Percentiles rank a stretch among this genome's conserved stretches.
Evolutionary conservation across 495 filamentous ascomycete species (phyloP).

Genomic region (Chaetomium fimeti): DNA sequence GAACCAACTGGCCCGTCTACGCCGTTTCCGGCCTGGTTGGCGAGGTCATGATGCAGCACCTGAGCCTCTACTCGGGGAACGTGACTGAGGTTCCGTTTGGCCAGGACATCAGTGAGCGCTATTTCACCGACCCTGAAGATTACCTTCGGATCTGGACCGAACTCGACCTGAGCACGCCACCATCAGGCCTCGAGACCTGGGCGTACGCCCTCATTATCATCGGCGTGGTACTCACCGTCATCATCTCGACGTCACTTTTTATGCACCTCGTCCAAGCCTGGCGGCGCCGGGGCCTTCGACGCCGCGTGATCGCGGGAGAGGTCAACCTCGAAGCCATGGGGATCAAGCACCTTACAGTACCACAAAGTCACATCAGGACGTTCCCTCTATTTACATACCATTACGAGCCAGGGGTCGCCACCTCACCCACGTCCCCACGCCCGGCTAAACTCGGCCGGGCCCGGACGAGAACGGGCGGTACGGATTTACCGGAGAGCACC

Average conservation of each 20-base stretch:
- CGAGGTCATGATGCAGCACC: slow-evolving; percentile 63
- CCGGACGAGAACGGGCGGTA: slow-evolving; percentile 16
- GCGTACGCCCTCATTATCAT: slow-evolving; percentile 77
- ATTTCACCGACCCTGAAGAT: slow-evolving; percentile 62
- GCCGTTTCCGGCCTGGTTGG: slow-evolving; percentile 71
- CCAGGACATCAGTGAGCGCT: slow-evolving; percentile 58
- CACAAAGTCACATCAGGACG: slow-evolving; percentile 61
- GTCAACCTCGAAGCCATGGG: slow-evolving; percentile 78
- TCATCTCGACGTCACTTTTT: slow-evolving; percentile 60
- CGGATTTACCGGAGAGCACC: slow-evolving; percentile 1
- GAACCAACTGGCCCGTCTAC: slow-evolving; percentile 74
- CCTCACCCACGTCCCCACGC: slow-evolving; percentile 26
- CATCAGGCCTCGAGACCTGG: slow-evolving; percentile 64
- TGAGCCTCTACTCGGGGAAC: slow-evolving; percentile 74
- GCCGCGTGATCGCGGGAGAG: slow-evolving; percentile 69
- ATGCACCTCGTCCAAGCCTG: slow-evolving; percentile 74
- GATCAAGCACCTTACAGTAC: slow-evolving; percentile 71
- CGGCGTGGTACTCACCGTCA: slow-evolving; percentile 66
- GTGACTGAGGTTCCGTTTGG: slow-evolving; percentile 57
- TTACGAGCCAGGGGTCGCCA: slow-evolving; percentile 39
- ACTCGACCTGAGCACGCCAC: slow-evolving; percentile 40
- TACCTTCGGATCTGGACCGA: slow-evolving; percentile 53
- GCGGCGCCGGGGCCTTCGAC: slow-evolving; percentile 61
- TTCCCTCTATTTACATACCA: slow-evolving; percentile 75
- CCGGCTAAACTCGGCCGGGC: slow-evolving; percentile 7